Evolutionary conservation across 805 yeast species (phyloP), one percentile per base, ranked within the genome.

Genomic region (Wickerhamomyces queroliae): DNA sequence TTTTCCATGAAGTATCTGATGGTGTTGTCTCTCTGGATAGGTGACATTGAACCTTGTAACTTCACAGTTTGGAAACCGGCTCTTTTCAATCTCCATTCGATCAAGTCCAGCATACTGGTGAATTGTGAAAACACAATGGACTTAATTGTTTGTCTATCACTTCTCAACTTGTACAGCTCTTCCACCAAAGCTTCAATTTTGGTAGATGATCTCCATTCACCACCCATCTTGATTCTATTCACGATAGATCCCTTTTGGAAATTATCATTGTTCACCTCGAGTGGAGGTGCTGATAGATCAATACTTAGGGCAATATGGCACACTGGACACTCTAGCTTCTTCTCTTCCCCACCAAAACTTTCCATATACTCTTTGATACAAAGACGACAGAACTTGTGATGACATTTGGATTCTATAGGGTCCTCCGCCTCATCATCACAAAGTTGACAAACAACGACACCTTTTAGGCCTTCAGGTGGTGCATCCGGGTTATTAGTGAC

Each of bases 371-470:
- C 99, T 42, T 74, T 78, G 41, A 93, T 78, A 59, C 99, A 93
- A 69, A 93, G 70, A 22, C 99, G 75, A 58, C 99, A 93, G 57
- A 93, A 93, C 45, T 76, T 76, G 58, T 93, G 99, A 50, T 85
- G 96, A 60, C 99, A 93, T 56, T 83, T 86, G 3, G 96, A 83
- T 59, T 85, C 90, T 35, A 93, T 89, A 0, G 99, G 95, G 44
- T 93, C 99, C 61, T 93, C 98, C 0, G 98, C 97, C 61, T 90
- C 97, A 56, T 93, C 99, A 49, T 90, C 98, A 63, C 99, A 93
- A 19, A 93, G 58, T 49, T 87, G 95, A 57, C 99, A 93, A 31
- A 93, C 82, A 10, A 89, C 76, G 7, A 66, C 64, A 30, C 74
- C 76, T 22, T 52, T 53, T 2, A 67, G 44, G 20, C 48, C 43